phyloP scores from a whole-genome alignment of 2,329 filamentous ascomycete genomes.

The Botrytis medusae region DNA sequence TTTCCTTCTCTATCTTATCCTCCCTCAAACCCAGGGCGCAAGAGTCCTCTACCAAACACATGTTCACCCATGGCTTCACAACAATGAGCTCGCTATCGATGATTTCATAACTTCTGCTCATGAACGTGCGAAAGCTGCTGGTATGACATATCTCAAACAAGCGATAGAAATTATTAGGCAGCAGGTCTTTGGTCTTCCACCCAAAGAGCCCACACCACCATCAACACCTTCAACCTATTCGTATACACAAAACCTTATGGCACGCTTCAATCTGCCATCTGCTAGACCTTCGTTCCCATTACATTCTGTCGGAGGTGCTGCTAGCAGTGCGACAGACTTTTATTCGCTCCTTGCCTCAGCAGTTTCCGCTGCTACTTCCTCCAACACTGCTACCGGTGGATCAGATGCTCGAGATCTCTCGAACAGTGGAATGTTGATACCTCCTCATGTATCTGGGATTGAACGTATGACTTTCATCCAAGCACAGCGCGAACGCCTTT shows the following conservation, averaged over 20 bases:
- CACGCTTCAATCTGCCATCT: slow-evolving; percentile 79
- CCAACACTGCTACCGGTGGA: slow-evolving; percentile 31
- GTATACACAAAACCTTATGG: slow-evolving; percentile 81
- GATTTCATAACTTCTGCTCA: slow-evolving; percentile 81
- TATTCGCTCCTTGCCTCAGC: slow-evolving; percentile 76
- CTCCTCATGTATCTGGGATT: slow-evolving; percentile 63
- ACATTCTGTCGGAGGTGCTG: slow-evolving; percentile 41
- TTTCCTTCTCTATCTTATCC: slow-evolving; percentile 89
- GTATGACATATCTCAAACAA: slow-evolving; percentile 72
- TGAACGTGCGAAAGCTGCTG: slow-evolving; percentile 72
- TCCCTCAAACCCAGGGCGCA: slow-evolving; percentile 96
- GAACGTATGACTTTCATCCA: slow-evolving; percentile 74
- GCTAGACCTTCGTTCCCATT: slow-evolving; percentile 54
- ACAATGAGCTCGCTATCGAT: slow-evolving; percentile 88
- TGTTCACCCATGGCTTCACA: slow-evolving; percentile 81
- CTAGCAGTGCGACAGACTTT: slow-evolving; percentile 60
- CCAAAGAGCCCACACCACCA: slow-evolving; percentile 48
- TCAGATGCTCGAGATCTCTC: slow-evolving; percentile 47
- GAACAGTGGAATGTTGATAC: slow-evolving; percentile 65
- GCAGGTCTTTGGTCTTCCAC: slow-evolving; percentile 75
- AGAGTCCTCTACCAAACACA: slow-evolving; percentile 80
- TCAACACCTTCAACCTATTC: slow-evolving; percentile 47
- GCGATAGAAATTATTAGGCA: slow-evolving; percentile 71
- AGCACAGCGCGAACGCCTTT: slow-evolving; percentile 75
- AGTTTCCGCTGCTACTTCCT: slow-evolving; percentile 52